Conservation (phyloP, 257 asterid species). For the Solanum habrochaites region DNA sequence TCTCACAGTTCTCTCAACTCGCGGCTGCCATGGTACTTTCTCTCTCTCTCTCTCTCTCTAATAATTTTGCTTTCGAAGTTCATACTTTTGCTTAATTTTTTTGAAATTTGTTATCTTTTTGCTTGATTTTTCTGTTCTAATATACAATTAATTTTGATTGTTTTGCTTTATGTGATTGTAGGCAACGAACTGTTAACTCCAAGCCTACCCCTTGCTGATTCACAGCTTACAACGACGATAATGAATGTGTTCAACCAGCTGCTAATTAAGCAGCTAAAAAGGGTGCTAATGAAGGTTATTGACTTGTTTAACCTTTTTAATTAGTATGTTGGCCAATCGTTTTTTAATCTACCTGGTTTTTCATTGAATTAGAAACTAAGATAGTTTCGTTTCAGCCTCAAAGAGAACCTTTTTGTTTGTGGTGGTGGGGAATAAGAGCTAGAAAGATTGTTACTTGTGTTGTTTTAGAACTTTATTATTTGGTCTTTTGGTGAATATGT, state of each 20-base stretch:
- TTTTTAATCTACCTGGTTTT: background rate
- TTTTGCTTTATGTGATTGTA: background rate
- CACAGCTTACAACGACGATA: constrained; percentile 68
- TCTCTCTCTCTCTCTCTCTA: background rate
- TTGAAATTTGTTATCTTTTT: background rate
- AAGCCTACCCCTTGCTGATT: constrained; percentile 84
- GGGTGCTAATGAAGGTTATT: constrained; percentile 91
- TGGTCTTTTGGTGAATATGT: background rate
- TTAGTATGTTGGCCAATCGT: background rate
- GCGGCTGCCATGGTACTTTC: background rate
- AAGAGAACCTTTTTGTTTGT: background rate
- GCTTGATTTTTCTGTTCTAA: background rate
- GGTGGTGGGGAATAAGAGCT: background rate
- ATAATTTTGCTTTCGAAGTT: background rate
- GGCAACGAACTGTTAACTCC: constrained; percentile 79
- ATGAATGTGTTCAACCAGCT: constrained; percentile 87
- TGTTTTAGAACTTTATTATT: too few relatives aligned
- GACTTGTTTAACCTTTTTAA: background rate
- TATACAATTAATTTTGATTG: background rate
- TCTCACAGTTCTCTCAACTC: background rate
- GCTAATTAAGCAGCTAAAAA: constrained; percentile 87
- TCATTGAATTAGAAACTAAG: background rate
- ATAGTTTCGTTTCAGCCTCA: background rate
- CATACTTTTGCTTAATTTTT: background rate
- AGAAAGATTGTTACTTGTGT: background rate